Percentiles rank a stretch among this genome's conserved stretches.
Evolutionary conservation across 306 rosid species (phyloP).

Genomic region (Datisca glomerata): DNA sequence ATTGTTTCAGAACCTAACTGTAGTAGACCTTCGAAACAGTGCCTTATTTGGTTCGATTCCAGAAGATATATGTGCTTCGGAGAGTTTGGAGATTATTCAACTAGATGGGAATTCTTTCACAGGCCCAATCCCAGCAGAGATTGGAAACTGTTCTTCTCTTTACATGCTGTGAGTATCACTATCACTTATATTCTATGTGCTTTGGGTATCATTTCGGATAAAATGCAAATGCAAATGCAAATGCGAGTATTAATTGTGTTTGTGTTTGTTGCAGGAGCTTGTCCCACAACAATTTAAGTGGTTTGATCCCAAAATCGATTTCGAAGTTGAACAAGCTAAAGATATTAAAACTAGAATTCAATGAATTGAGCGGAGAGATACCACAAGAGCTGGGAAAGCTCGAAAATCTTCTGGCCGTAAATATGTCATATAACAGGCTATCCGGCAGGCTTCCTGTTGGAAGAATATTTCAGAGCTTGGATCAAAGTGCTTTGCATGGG

Average conservation of each 20-base stretch:
- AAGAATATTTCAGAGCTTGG: conserved; percentile 58
- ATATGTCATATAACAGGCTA: conserved; percentile 71
- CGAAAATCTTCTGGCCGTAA: conserved; percentile 69
- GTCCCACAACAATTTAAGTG: conserved; percentile 65
- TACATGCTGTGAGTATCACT: conserved; percentile 53
- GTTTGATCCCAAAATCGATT: conserved; percentile 58
- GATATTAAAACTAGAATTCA: conserved; percentile 66
- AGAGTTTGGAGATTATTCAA: conserved; percentile 64
- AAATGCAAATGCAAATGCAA: too few species aligned
- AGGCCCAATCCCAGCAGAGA: conserved; percentile 58
- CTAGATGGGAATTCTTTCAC: conserved; percentile 66
- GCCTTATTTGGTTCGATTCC: conserved; percentile 57
- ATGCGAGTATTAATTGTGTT: conserved; percentile 12
- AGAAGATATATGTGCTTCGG: conserved; percentile 57
- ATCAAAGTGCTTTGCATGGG: conserved; percentile 78
- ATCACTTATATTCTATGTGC: neutral
- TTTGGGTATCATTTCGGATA: neutral
- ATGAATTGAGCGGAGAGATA: conserved; percentile 77
- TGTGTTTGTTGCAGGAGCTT: conserved; percentile 49
- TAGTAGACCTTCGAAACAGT: conserved; percentile 54
- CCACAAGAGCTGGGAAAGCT: conserved; percentile 80
- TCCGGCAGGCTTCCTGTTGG: conserved; percentile 76
- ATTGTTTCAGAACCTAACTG: conserved; percentile 42
- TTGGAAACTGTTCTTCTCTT: conserved; percentile 86
- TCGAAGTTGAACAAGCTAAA: conserved; percentile 54